phyloP scores from a whole-genome alignment of 805 yeast species.

The Wickerhamomyces silvicola region DNA sequence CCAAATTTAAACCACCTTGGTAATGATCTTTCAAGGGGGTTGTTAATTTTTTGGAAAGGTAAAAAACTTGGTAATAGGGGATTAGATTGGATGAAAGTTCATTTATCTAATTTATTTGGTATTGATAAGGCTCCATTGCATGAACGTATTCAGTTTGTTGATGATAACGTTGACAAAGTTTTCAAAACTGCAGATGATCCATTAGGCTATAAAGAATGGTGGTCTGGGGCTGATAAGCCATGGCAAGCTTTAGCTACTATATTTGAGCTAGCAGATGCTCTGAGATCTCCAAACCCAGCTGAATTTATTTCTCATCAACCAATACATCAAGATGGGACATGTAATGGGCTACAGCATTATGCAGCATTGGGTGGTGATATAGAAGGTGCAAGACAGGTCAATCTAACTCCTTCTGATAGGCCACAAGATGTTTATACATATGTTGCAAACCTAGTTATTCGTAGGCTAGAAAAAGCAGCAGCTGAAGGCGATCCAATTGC shows the following conservation, averaged over 20 bases:
- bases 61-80: slow-evolving; percentile 60
- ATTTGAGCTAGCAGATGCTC: slow-evolving; percentile 58
- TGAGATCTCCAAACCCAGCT: slow-evolving; percentile 55
- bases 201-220: slow-evolving; percentile 50
- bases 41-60: slow-evolving; percentile 73
- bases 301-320: slow-evolving; percentile 66
- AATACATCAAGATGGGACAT: slow-evolving; percentile 82
- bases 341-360: slow-evolving; percentile 81
- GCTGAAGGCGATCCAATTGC: slow-evolving; percentile 51
- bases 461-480: slow-evolving; percentile 47
- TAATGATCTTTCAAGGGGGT: slow-evolving; percentile 68
- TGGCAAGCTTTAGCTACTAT: slow-evolving; percentile 77
- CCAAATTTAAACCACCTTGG: slow-evolving; percentile 81
- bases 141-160: slow-evolving; percentile 55
- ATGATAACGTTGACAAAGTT: slow-evolving; percentile 49
- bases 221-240: slow-evolving; percentile 73
- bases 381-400: slow-evolving; percentile 79
- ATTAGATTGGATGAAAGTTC: slow-evolving; percentile 68
- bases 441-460: slow-evolving; percentile 60
- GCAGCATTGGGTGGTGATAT: slow-evolving; percentile 84
- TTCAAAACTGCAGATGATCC: slow-evolving; percentile 59
- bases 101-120: slow-evolving; percentile 68
- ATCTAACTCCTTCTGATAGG: slow-evolving; percentile 59
- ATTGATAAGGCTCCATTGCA: slow-evolving; percentile 64
- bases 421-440: slow-evolving; percentile 75